Percentiles rank a stretch among this genome's conserved stretches.
Evolutionary conservation across 1,284 basidiomycete genomes (phyloP).

Genomic region (Papiliotrema nemorosa): DNA sequence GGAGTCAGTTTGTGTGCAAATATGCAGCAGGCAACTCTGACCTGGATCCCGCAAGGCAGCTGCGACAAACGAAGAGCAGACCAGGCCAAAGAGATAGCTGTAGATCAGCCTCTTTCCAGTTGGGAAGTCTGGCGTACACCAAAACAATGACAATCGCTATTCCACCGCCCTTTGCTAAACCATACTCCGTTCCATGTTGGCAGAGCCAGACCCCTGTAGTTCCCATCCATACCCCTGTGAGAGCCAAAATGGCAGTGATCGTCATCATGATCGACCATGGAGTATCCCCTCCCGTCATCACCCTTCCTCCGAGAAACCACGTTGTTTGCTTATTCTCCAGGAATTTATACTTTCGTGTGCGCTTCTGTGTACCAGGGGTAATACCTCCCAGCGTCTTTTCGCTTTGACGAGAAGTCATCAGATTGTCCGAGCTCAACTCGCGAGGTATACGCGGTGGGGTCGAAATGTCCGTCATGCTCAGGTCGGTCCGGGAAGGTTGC

Average conservation of each 20-base stretch:
- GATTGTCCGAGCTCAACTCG: slow-evolving; percentile 25
- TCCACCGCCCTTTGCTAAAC: slow-evolving; percentile 70
- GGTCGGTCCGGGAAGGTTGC: neutral
- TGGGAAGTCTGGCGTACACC: slow-evolving; percentile 49
- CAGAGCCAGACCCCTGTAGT: slow-evolving; percentile 85
- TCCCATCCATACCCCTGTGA: slow-evolving; percentile 75
- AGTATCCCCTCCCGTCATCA: slow-evolving; percentile 79
- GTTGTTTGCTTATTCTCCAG: slow-evolving; percentile 39
- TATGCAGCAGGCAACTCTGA: slow-evolving; percentile 2
- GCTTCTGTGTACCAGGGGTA: neutral
- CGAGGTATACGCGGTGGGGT: slow-evolving; percentile 15
- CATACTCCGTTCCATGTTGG: slow-evolving; percentile 67
- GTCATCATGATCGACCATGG: slow-evolving; percentile 70
- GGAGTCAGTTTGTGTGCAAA: neutral
- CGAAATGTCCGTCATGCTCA: slow-evolving; percentile 19
- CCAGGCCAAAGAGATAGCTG: slow-evolving; percentile 36
- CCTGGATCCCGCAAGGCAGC: slow-evolving; percentile 79
- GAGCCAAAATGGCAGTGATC: slow-evolving; percentile 60
- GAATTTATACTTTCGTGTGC: slow-evolving; percentile 14
- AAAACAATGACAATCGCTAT: slow-evolving; percentile 68
- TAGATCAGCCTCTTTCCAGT: neutral
- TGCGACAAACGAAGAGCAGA: slow-evolving; percentile 34
- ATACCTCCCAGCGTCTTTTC: slow-evolving; percentile 2
- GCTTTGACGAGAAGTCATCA: slow-evolving; percentile 9
- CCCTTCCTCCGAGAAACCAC: slow-evolving; percentile 67